Evolutionary conservation across 2,329 filamentous ascomycete species (phyloP), one percentile per base, ranked within the genome.

Genomic region (Sporothrix dimorphospora): DNA sequence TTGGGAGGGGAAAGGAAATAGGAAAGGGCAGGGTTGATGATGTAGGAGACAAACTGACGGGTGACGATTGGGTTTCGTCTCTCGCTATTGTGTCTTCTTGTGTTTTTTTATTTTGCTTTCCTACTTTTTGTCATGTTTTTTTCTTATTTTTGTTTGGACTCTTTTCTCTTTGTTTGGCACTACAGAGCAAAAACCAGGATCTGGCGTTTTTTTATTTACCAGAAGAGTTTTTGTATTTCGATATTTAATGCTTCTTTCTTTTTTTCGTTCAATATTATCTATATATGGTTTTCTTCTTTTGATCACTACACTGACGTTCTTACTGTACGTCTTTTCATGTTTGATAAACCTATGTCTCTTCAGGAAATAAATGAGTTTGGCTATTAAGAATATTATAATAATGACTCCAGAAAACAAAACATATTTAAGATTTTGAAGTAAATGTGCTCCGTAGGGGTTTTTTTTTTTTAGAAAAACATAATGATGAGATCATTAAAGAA

Each of bases 171-270:
- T 34, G 27, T 67, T 67, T 67, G 45, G 45, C 42, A 38, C 27
- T 51, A 38, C 65, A 67, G 45, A 51, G 65, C 27, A 67, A 49
- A 55, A 51, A 4, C 59, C 42, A 51, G 65, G 65, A 67, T 67
- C 21, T 45, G 65, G 65, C 65, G 65, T 67, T 67, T 67, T 67
- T n/a, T 38, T 14, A 21, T 57, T 57, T 57, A 14, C 12, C 12
- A 45, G n/a, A 27, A 45, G n/a, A 27, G 12, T 27, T 49, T 38
- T 45, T 65, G 59, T 67, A 51, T 66, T 66, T 66, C 21, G 24
- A 30, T 66, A 66, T 47, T 66, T 66, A 66, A 66, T 66, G 21
- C 42, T 34, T 66, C 7, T 40, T 61, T 8, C 30, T 38, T 61
- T 61, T 61, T 21, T 11, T 42, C n/a, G 42, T 12, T 34, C 24